Evolutionary conservation across 2,329 filamentous ascomycete genomes (phyloP).

Genomic region (Ophiostoma ips): DNA sequence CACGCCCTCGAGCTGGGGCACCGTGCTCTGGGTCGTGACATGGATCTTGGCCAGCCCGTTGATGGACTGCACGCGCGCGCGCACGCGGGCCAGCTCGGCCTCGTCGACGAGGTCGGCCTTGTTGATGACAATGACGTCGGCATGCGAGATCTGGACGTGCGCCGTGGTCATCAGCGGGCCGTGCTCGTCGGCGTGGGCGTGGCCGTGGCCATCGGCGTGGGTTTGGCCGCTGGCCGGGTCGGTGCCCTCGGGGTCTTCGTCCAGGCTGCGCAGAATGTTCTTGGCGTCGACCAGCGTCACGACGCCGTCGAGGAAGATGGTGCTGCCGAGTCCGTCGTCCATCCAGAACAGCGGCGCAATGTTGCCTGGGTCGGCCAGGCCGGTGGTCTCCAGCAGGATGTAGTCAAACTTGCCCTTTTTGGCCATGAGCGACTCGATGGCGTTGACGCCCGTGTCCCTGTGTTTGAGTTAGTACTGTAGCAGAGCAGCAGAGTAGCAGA

Average conservation of each 20-base stretch:
- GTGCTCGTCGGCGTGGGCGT: slow-evolving; percentile 32
- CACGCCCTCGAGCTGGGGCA: slow-evolving; percentile 73
- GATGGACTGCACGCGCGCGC: slow-evolving; percentile 63
- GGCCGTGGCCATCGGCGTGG: too few species aligned
- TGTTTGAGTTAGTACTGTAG: background rate
- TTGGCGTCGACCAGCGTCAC: slow-evolving; percentile 92
- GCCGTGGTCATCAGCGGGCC: slow-evolving; percentile 75
- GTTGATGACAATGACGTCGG: slow-evolving; percentile 89
- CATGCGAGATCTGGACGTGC: slow-evolving; percentile 92
- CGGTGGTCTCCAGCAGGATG: slow-evolving; percentile 91
- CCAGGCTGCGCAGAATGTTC: slow-evolving; percentile 71
- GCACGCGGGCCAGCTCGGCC: slow-evolving; percentile 55
- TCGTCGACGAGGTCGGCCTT: slow-evolving; percentile 73
- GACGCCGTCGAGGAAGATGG: slow-evolving; percentile 92
- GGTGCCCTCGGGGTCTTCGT: slow-evolving; percentile 51
- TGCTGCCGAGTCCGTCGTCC: slow-evolving; percentile 86
- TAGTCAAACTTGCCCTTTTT: slow-evolving; percentile 92
- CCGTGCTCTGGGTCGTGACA: slow-evolving; percentile 63
- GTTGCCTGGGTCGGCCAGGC: slow-evolving; percentile 88
- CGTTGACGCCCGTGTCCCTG: slow-evolving; percentile 82
- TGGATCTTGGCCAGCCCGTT: slow-evolving; percentile 81
- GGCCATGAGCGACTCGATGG: slow-evolving; percentile 91
- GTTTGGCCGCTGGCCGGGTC: slow-evolving; percentile 28
- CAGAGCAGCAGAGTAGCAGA: too few species aligned
- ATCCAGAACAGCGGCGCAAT: slow-evolving; percentile 96